phyloP scores from a whole-genome alignment of 148 eudicot species.

The Persicaria maculosa region DNA sequence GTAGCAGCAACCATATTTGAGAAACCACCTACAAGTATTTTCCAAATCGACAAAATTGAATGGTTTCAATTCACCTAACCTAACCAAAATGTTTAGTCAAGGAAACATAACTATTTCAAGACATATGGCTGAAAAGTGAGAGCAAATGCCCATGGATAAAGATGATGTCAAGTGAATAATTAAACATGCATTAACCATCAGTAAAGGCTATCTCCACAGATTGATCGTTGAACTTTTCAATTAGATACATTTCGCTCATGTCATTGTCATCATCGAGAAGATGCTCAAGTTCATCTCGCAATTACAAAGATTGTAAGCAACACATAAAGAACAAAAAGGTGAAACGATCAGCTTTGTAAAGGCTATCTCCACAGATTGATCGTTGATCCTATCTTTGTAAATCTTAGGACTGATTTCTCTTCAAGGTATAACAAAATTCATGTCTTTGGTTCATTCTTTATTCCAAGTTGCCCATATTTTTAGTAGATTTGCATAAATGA shows the following conservation, averaged over 20 bases:
- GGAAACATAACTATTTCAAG: too few species aligned
- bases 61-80: neutral
- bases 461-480: too few species aligned
- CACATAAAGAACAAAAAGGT: neutral
- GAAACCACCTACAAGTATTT: conserved; percentile 62
- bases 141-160: too few species aligned
- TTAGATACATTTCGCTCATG: conserved; percentile 66
- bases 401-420: too few species aligned
- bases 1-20: conserved; percentile 85
- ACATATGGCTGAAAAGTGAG: too few species aligned
- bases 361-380: neutral
- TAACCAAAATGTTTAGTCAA: too few species aligned
- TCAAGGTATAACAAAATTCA: too few species aligned
- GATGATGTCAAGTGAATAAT: too few species aligned
- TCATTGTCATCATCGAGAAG: conserved; percentile 62
- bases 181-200: too few species aligned
- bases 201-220: conserved; percentile 11
- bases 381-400: too few species aligned
- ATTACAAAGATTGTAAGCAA: conserved; percentile 17
- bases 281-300: conserved; percentile 62
- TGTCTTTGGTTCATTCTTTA: too few species aligned
- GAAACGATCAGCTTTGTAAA: neutral
- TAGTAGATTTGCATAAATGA: too few species aligned
- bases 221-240: conserved; percentile 34
- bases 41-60: conserved; percentile 1